Base-by-base conservation (phyloP, 2,329 filamentous ascomycete species). In the Pyrenochaeta sp. region DNA sequence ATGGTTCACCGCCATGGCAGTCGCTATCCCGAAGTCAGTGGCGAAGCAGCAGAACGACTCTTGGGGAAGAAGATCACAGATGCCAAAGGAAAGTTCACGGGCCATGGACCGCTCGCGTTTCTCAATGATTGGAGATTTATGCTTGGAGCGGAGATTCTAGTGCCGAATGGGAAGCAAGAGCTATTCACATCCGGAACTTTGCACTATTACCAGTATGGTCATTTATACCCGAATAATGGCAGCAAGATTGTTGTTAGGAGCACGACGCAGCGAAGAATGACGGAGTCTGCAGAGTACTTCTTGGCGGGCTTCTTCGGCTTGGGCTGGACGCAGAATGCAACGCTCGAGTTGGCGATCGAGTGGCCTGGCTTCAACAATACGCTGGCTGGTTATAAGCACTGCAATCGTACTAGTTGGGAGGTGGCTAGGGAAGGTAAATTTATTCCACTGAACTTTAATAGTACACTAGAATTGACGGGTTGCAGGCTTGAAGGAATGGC, bases 241-340 rank as follows among this genome's bases (percentile, higher is more conserved):
- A 85, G 79, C 69, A 90, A 89, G 72, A 84, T 91, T 47, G 81
- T 90, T 44, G 86, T 84, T 11, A 79, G 88, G 19, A 89, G 87
- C 1, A 90, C 87, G 1, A 89, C 87, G 1, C 86, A 91, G 65
- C 84, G 89, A 62, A 83, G 88, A 17, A 91, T 91, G 88, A 74
- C 87, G 15, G 85, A 90, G 65, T 86, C 81, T 26, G 87, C 87
- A 3, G 87, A 91, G 68, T 87, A 91, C 68, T 91, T 90, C 70
- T 73, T 90, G 63, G 85, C 87, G 5, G 88, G 88, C 0, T 91
- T 91, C 73, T 91, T 91, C 61, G 88, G 88, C 0, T 77, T 90
- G 0, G 81, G 86, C 32, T 91, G 87, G 87, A 79, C 83, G 1
- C 78, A 84, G 20, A 88, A 90, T 61, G 87, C 80, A 6, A 89